Evolutionary conservation across 768 basidiomycete genomes (phyloP).

Genomic region (Ramaria rubella): DNA sequence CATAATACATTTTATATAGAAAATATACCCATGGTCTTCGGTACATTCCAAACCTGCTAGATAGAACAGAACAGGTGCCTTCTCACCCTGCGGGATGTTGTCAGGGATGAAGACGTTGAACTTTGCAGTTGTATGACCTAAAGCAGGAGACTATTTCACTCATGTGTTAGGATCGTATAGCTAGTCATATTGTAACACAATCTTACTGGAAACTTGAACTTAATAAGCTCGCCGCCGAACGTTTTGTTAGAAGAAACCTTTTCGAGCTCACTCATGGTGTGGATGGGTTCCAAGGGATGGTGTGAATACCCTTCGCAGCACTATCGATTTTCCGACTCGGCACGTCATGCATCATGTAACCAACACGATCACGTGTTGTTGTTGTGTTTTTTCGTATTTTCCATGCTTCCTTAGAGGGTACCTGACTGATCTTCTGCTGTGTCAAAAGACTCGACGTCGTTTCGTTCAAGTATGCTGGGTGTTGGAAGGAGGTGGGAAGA

Average conservation of each 20-base stretch:
- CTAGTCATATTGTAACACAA: neutral
- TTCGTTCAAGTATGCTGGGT: too few species aligned
- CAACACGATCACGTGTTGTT: neutral
- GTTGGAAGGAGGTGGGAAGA: too few species aligned
- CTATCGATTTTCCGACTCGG: neutral
- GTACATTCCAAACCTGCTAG: slow-evolving; percentile 86
- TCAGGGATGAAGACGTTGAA: slow-evolving; percentile 89
- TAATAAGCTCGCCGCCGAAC: slow-evolving; percentile 73
- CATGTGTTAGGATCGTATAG: neutral
- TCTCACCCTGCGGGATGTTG: slow-evolving; percentile 37
- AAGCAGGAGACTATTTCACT: slow-evolving; percentile 51
- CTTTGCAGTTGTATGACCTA: slow-evolving; percentile 61
- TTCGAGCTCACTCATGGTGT: slow-evolving; percentile 40
- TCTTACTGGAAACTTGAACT: slow-evolving; percentile 79
- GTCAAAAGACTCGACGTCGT: too few species aligned
- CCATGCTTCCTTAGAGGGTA: too few species aligned
- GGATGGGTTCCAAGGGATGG: neutral
- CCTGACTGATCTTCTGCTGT: too few species aligned
- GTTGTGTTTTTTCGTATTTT: too few species aligned
- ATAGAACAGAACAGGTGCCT: slow-evolving; percentile 72
- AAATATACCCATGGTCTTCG: slow-evolving; percentile 84
- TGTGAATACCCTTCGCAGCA: neutral
- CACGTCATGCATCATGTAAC: neutral
- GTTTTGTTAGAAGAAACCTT: slow-evolving; percentile 70
- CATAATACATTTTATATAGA: neutral